Conservation (phyloP, 805 yeast species). For the Tetrapisispora namnaoensis region DNA sequence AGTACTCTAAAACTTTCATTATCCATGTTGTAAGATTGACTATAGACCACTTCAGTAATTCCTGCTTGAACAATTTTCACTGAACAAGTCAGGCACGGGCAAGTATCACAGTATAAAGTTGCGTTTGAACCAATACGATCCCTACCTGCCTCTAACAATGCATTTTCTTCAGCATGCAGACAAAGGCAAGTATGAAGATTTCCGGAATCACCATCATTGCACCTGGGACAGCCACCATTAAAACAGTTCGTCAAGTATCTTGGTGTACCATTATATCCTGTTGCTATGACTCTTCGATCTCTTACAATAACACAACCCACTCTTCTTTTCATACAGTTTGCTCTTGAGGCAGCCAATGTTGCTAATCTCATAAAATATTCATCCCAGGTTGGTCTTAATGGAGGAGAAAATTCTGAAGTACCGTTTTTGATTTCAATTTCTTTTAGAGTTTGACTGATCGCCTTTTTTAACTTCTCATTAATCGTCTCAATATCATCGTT, state of each 20-base stretch:
- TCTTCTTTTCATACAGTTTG: conserved; percentile 94
- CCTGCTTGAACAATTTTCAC: conserved; percentile 93
- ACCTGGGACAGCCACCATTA: conserved; percentile 90
- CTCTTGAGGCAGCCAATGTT: conserved; percentile 81
- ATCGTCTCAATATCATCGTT: conserved; percentile 1
- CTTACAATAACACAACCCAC: conserved; percentile 94
- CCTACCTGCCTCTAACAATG: conserved; percentile 86
- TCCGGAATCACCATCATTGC: conserved; percentile 66
- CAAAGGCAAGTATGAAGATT: conserved; percentile 79
- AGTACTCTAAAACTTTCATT: conserved; percentile 60
- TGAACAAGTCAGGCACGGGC: conserved; percentile 94
- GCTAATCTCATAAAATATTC: conserved; percentile 91
- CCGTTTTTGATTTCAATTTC: conserved; percentile 10
- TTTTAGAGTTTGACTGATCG: conserved; percentile 9
- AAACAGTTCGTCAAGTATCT: conserved; percentile 79
- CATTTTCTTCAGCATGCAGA: conserved; percentile 95
- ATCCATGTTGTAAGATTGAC: conserved; percentile 91
- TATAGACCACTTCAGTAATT: conserved; percentile 81
- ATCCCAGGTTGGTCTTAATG: conserved; percentile 83
- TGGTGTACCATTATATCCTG: conserved; percentile 98
- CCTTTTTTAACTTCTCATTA: conserved; percentile 6
- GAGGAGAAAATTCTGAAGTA: conserved; percentile 18
- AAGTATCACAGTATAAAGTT: conserved; percentile 83
- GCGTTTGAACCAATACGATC: conserved; percentile 61
- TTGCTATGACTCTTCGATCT: conserved; percentile 78